Evolutionary conservation across 2,329 filamentous ascomycete species (phyloP).

Genomic region (Trichoderma citrinoviride): DNA sequence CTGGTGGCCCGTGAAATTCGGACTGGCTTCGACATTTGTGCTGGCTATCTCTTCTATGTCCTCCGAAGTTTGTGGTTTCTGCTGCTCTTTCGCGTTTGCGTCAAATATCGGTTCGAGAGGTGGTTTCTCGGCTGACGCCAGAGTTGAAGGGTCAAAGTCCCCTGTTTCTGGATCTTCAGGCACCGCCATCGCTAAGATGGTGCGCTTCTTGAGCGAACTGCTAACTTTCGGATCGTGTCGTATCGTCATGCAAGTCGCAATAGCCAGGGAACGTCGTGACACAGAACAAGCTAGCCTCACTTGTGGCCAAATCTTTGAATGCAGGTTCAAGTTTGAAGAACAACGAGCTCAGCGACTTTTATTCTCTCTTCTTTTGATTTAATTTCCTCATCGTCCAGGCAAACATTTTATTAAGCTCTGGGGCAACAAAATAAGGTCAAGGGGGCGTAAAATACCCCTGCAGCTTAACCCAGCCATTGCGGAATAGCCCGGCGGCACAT

Average conservation of each 20-base stretch:
- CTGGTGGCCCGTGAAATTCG: neutral
- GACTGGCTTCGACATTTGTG: neutral
- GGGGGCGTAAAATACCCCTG: slow-evolving; percentile 6
- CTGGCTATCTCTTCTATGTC: neutral
- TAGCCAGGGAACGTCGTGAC: neutral
- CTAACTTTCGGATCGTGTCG: neutral
- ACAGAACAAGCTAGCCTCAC: no score
- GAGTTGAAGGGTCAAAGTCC: neutral
- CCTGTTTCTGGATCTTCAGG: slow-evolving; percentile 7
- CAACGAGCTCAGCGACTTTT: no score
- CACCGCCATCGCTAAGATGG: neutral
- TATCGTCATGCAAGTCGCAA: neutral
- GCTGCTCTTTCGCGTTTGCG: neutral
- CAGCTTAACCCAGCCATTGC: neutral
- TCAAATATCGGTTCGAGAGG: neutral
- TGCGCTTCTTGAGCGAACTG: neutral
- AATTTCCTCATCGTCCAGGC: neutral
- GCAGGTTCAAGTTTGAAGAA: neutral
- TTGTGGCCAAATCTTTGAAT: no score
- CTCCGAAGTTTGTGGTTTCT: neutral
- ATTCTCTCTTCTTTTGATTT: neutral
- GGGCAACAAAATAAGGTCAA: neutral
- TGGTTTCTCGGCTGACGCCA: neutral
- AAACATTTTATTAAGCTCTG: neutral
- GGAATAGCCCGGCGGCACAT: slow-evolving; percentile 5